Base-by-base conservation (phyloP, 106 monocot species). In the Allium fistulosum region DNA sequence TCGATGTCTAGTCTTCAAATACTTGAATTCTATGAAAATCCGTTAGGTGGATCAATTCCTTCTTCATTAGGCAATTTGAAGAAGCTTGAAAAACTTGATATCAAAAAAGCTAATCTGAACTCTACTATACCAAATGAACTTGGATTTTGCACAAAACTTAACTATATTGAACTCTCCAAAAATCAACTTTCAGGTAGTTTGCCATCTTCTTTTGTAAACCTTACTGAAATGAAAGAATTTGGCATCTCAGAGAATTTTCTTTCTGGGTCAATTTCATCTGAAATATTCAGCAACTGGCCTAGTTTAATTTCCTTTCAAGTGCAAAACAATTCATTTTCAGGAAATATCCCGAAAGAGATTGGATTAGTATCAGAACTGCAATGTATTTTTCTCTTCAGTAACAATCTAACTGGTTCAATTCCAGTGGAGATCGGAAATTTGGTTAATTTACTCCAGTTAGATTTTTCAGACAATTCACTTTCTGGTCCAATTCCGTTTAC, bases 81-180 rank as follows among this genome's bases (percentile, higher is more conserved):
- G 14, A 51, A 59, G 22, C 81, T 91, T 3, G 66, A 91, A 50
- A 13, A 50, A 11, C 56, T 91, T 4, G 70, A 72, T 27, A 22
- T 22, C 22, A 22, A 22, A 22, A 22, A 22, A 22, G 22, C 22
- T 22, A 22, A 22, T 22, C 22, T 22, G 22, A 80, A 82, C 22
- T 84, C 84, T 27, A 67, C 62, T 7, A 67, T 91, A 28, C 90
- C 87, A 4, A 16, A 67, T 0, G 87, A 87, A 16, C 81, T 91
- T 6, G 82, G 91, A 8, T 15, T n/a, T 0, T 84, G 84, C 15
- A 71, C 74, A 8, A 76, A 80, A 17, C 79, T 91, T 49, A 66
- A 10, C 27, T 87, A 59, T 57, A 7, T 91, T 0, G 81, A 84
- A 2, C 51, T 91, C 3, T 84, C 87, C 1, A 0, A 0, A 11